These are phyloP conservation scores for Trametes coccinea DNA, from an alignment of 768 basidiomycete genomes.

Conservation along the genomic window DNA sequence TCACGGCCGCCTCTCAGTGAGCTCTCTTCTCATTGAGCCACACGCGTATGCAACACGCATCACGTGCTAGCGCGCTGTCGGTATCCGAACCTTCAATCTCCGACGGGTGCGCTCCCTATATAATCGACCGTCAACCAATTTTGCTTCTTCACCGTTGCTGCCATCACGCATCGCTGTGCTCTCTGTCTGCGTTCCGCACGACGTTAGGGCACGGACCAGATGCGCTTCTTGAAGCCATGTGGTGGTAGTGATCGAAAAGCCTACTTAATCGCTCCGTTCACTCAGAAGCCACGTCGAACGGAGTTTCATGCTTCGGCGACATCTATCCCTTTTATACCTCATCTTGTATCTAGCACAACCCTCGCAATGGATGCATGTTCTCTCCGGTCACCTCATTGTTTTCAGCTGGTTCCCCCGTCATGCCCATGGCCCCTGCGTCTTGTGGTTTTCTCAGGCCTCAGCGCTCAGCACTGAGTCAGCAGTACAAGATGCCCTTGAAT, in stretches of 20 bases:
- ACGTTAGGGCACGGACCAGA: conserved; percentile 44
- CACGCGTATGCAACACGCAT: too few species aligned
- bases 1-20: too few species aligned
- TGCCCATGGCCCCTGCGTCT: too few species aligned
- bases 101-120: conserved; percentile 15
- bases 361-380: not conserved
- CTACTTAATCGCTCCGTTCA: conserved; percentile 86
- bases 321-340: conserved; percentile 26
- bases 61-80: too few species aligned
- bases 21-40: too few species aligned
- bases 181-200: conserved; percentile 62
- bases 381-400: too few species aligned
- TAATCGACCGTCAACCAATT: conserved; percentile 17
- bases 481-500: too few species aligned
- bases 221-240: conserved; percentile 36
- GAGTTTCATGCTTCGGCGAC: conserved; percentile 89
- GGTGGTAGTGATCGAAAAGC: conserved; percentile 57
- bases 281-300: conserved; percentile 63
- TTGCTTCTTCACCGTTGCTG: conserved; percentile 39
- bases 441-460: too few species aligned
- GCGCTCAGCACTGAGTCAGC: too few species aligned
- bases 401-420: too few species aligned
- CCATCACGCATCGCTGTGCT: conserved; percentile 49
- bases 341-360: not conserved
- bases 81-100: too few species aligned